Conservation (phyloP, 257 asterid genomes). For the Paulownia fortunei region DNA sequence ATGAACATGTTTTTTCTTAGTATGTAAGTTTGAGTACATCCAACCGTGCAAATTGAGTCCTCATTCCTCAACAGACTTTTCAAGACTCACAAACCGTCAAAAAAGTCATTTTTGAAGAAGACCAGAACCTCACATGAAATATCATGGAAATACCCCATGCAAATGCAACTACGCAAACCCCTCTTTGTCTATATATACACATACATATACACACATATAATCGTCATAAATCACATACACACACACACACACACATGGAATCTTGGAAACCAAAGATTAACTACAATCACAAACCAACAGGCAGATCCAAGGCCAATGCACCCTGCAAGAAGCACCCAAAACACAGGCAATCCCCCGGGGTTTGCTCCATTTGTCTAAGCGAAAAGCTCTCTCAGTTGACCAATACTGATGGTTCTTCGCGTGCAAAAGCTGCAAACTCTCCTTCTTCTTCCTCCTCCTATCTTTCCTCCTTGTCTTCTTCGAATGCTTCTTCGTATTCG, state of each 20-base stretch:
- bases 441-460: constrained; percentile 54
- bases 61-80: constrained; percentile 40
- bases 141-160: constrained; percentile 58
- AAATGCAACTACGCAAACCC: constrained; percentile 14
- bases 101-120: constrained; percentile 38
- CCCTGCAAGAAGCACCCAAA: constrained; percentile 79
- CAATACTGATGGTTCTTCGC: constrained; percentile 4
- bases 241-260: constrained; percentile 37
- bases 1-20: background rate
- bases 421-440: constrained; percentile 1
- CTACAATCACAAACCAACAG: constrained; percentile 22
- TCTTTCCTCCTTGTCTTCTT: constrained; percentile 64
- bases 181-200: constrained; percentile 1
- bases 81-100: constrained; percentile 48
- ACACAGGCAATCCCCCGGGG: constrained; percentile 84
- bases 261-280: constrained; percentile 42
- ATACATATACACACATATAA: background rate
- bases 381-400: constrained; percentile 54
- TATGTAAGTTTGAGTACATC: constrained; percentile 17
- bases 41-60: constrained; percentile 41
- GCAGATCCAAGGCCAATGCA: constrained; percentile 35
- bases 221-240: background rate
- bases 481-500: constrained; percentile 52
- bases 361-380: constrained; percentile 73
- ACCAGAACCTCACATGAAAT: constrained; percentile 59